Conservation (phyloP, 495 filamentous ascomycete genomes). For the Baudoinia panamericana region DNA sequence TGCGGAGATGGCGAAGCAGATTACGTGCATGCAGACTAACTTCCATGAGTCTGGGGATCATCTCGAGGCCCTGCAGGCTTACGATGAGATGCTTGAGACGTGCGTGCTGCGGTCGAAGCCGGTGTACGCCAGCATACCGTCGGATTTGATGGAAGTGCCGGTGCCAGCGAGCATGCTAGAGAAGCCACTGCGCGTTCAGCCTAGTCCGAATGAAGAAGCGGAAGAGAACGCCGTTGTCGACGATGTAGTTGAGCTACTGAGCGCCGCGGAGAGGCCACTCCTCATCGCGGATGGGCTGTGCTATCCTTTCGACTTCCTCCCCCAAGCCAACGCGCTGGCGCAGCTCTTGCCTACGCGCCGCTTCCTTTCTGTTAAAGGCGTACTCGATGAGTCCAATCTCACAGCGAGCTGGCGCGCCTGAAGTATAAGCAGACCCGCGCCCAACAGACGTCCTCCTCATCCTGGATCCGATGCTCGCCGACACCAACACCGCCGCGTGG, state of each 20-base stretch:
- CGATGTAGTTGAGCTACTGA: slow-evolving; percentile 62
- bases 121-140: slow-evolving; percentile 74
- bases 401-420: too few relatives aligned
- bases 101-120: slow-evolving; percentile 47
- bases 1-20: slow-evolving; percentile 55
- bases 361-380: neutral
- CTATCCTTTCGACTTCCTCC: slow-evolving; percentile 5
- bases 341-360: neutral
- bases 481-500: slow-evolving; percentile 23
- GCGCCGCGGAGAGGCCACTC: slow-evolving; percentile 61
- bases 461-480: slow-evolving; percentile 19
- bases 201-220: slow-evolving; percentile 52
- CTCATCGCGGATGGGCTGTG: slow-evolving; percentile 65
- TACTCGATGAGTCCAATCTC: too few relatives aligned
- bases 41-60: slow-evolving; percentile 58
- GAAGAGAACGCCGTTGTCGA: slow-evolving; percentile 76
- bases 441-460: slow-evolving; percentile 19
- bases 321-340: neutral
- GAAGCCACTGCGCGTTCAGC: slow-evolving; percentile 52
- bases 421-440: slow-evolving; percentile 3
- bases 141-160: slow-evolving; percentile 71
- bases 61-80: slow-evolving; percentile 38
- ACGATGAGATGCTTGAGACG: slow-evolving; percentile 68
- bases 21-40: slow-evolving; percentile 56
- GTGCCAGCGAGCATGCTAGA: slow-evolving; percentile 59